Conservation (phyloP, 2,329 filamentous ascomycete species). For the Fusarium udum region DNA sequence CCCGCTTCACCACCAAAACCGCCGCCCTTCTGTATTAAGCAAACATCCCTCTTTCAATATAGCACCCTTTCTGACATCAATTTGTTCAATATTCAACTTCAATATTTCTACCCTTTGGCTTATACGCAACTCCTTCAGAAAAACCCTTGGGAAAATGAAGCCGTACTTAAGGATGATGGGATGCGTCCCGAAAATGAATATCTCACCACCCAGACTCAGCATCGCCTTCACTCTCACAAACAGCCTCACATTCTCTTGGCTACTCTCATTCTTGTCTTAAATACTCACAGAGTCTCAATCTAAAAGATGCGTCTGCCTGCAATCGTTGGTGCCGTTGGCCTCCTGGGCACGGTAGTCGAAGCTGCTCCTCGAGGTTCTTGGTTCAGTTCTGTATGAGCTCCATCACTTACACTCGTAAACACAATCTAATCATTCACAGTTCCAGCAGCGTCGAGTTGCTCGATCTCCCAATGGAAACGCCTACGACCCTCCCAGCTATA, state of each 20-base stretch:
- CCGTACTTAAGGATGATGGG: slow-evolving; percentile 34
- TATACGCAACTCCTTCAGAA: slow-evolving; percentile 4
- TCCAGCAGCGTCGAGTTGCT: slow-evolving; percentile 1
- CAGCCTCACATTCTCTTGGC: slow-evolving; percentile 24
- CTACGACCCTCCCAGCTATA: slow-evolving; percentile 15
- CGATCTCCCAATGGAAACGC: slow-evolving; percentile 2
- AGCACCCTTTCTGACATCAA: slow-evolving; percentile 7
- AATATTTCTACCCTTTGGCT: slow-evolving; percentile 32
- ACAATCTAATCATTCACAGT: slow-evolving; percentile 18
- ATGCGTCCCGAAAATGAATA: slow-evolving; percentile 9
- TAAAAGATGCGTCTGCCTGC: slow-evolving; percentile 39
- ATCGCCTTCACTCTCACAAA: slow-evolving; percentile 10
- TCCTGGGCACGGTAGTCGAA: slow-evolving; percentile 40
- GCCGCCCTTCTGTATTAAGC: slow-evolving; percentile 10
- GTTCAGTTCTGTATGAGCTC: slow-evolving; percentile 27
- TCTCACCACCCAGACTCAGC: slow-evolving; percentile 37
- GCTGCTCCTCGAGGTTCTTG: slow-evolving; percentile 39
- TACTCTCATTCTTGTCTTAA: background rate
- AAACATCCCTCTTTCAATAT: slow-evolving; percentile 25
- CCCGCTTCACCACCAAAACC: slow-evolving; percentile 18
- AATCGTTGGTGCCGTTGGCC: slow-evolving; percentile 40
- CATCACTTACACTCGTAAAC: background rate
- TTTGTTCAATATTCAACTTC: slow-evolving; percentile 21
- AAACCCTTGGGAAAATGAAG: slow-evolving; percentile 35
- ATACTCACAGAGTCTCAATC: background rate